Base-by-base conservation (phyloP, 192 early-diverging fungal genomes). In the Pilaira anomala region DNA sequence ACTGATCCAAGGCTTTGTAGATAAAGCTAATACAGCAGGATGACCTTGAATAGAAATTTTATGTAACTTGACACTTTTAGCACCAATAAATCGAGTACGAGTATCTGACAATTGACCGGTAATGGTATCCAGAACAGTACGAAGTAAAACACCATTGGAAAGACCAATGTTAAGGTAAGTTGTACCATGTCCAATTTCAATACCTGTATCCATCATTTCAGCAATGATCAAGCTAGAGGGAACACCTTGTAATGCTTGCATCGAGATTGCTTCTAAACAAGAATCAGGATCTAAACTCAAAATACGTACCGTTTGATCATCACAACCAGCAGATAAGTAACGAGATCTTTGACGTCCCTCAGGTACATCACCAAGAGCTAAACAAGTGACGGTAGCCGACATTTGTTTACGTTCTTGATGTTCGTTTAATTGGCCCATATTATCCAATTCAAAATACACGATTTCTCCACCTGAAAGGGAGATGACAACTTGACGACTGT, bases 391-490 rank as follows among this genome's bases (percentile, higher is more conserved):
- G 24, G 84, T 81, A 21, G 84, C 77, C 9, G 81, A 78, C 70
- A 91, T 88, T 50, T 87, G 85, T 48, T 89, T 85, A 14, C 86
- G 80, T 16, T 93, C 86, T 46, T 91, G 86, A 65, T 87, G 90
- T 69, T 99, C 96, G 66, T 93, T 92, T 65, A 98, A 74, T 68
- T 89, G 90, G 5, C 79, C 84, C 42, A 71, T 74, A 29, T 77
- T 78, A 74, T 98, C 92, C 48, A 99, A 80, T 76, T 98, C 95
- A 79, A 99, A 96, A 69, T 95, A 98, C 1, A 94, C 86, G 7
- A 93, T 67, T 60, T 93, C 94, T 6, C 89, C 93, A 19, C 90
- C 85, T 3, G 88, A 87, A 18, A 96, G 76, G 5, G 91, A 88
- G 42, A 98, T 87, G 0, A 87, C 83, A 5, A 92, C 89, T 63